Evolutionary conservation across 139 green algal genomes (phyloP).

Genomic region (Dunaliella sp.): DNA sequence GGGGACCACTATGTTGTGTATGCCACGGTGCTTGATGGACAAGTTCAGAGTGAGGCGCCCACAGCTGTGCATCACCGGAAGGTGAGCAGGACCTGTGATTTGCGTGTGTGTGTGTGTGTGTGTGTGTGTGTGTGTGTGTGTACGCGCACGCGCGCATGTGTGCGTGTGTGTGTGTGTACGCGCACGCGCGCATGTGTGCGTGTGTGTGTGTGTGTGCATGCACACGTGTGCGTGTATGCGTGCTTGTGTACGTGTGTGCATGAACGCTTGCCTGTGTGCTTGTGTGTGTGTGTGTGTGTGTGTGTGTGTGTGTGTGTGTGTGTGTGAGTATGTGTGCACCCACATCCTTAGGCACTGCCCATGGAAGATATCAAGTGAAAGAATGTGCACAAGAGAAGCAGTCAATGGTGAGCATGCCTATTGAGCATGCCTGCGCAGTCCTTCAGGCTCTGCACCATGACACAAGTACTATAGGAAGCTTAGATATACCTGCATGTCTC

Average conservation of each 20-base stretch:
- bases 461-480: too few species aligned
- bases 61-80: slow-evolving; percentile 87
- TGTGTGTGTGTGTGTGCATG: background rate
- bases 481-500: too few species aligned
- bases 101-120: too few species aligned
- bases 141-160: background rate
- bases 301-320: background rate
- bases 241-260: background rate
- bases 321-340: background rate
- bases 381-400: too few species aligned
- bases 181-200: background rate
- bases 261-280: background rate
- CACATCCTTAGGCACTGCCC: too few species aligned
- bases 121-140: background rate
- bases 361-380: too few species aligned
- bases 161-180: background rate
- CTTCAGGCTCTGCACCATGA: too few species aligned
- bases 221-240: background rate
- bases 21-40: slow-evolving; percentile 68
- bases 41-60: slow-evolving; percentile 64
- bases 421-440: too few species aligned
- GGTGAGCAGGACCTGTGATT: slow-evolving; percentile 16
- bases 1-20: slow-evolving; percentile 77
- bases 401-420: too few species aligned
- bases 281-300: background rate